phyloP scores from a whole-genome alignment of 192 early-diverging fungal genomes.

The Gaertneriomyces semiglobifer region DNA sequence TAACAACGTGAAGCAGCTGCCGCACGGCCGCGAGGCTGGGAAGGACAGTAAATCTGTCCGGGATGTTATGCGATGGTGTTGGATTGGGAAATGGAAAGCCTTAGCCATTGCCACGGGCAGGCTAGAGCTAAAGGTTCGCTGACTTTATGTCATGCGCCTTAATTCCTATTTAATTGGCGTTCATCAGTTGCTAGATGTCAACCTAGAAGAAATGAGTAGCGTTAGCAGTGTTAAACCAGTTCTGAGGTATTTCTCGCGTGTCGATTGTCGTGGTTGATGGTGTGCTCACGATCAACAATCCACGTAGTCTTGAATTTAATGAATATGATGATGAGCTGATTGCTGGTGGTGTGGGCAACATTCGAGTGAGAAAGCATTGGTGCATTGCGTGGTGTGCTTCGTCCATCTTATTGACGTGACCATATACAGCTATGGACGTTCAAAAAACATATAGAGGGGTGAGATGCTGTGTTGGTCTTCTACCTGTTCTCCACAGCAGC shows the following conservation, averaged over 20 bases:
- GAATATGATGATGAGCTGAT: slow-evolving; percentile 40
- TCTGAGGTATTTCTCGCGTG: slow-evolving; percentile 31
- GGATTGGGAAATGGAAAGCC: slow-evolving; percentile 34
- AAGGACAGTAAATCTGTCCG: slow-evolving; percentile 24
- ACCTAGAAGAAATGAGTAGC: slow-evolving; percentile 37
- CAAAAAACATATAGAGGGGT: slow-evolving; percentile 18
- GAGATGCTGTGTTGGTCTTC: neutral
- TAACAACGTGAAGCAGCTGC: slow-evolving; percentile 22
- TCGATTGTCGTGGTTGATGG: neutral
- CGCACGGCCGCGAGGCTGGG: slow-evolving; percentile 25
- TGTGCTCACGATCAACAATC: neutral
- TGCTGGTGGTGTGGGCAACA: slow-evolving; percentile 43
- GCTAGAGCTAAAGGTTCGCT: slow-evolving; percentile 44
- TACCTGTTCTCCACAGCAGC: too few relatives aligned
- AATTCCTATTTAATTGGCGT: neutral
- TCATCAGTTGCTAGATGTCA: slow-evolving; percentile 37
- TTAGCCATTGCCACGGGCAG: slow-evolving; percentile 41
- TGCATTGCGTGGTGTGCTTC: neutral
- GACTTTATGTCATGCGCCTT: neutral
- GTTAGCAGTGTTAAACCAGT: slow-evolving; percentile 46
- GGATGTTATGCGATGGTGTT: slow-evolving; percentile 45
- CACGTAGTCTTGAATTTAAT: slow-evolving; percentile 40
- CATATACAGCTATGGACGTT: slow-evolving; percentile 38
- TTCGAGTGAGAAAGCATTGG: slow-evolving; percentile 26
- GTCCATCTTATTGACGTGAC: neutral